These are phyloP conservation scores for Talaromyces sp. DNA, from an alignment of 2,329 filamentous ascomycete genomes.

Conservation along the genomic window DNA sequence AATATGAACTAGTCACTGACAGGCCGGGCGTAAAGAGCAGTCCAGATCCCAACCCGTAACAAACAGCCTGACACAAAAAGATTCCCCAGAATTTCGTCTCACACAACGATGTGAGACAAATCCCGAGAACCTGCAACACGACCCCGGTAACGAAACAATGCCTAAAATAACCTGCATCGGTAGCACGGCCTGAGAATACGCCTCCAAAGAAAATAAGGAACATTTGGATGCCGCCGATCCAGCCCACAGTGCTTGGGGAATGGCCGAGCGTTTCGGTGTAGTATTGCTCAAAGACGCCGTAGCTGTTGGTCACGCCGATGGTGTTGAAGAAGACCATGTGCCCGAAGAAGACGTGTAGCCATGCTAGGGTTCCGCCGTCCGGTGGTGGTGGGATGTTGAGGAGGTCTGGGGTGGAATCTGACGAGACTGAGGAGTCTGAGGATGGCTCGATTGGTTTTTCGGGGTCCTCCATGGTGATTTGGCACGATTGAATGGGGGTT, in stretches of 20 bases:
- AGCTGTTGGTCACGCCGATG: conserved; percentile 26
- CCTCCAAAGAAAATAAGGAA: conserved; percentile 43
- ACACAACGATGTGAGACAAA: conserved; percentile 43
- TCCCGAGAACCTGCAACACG: conserved; percentile 37
- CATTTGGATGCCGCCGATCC: conserved; percentile 43
- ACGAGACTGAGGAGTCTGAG: neutral
- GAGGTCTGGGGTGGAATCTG: neutral
- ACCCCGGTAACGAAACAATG: conserved; percentile 24
- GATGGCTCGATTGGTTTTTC: neutral
- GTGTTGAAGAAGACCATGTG: conserved; percentile 30
- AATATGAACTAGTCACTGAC: conserved; percentile 40
- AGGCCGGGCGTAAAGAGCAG: conserved; percentile 39
- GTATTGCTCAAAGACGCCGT: conserved; percentile 44
- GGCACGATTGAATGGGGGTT: too few species aligned
- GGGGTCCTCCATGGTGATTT: too few species aligned
- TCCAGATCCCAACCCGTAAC: conserved; percentile 40
- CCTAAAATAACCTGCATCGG: conserved; percentile 42
- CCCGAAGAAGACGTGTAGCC: conserved; percentile 27
- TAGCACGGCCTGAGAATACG: conserved; percentile 37
- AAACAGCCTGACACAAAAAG: conserved; percentile 43
- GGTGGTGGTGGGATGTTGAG: conserved; percentile 18
- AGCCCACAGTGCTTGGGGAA: conserved; percentile 38
- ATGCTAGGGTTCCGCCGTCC: conserved; percentile 28
- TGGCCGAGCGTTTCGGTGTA: conserved; percentile 33
- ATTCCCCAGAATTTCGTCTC: conserved; percentile 44